These are phyloP conservation scores for Adansonia gregorii DNA, from an alignment of 441 rosid genomes.

Conservation along the genomic window DNA sequence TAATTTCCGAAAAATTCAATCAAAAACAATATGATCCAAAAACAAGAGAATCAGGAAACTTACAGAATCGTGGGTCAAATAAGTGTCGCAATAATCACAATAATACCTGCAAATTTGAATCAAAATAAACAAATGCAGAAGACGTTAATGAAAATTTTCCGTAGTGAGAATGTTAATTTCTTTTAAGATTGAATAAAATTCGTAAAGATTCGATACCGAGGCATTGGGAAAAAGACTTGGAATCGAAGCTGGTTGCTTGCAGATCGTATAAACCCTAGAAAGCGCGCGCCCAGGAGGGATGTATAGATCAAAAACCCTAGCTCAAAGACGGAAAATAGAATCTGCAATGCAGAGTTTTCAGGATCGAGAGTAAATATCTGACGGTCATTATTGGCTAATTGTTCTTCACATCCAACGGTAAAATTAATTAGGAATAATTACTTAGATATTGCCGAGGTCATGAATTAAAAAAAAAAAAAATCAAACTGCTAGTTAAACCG, in stretches of 20 bases:
- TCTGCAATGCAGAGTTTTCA: too few relatives aligned
- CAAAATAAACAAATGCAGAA: not conserved
- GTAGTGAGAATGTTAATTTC: not conserved
- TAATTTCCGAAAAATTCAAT: not conserved
- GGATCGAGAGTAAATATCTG: too few relatives aligned
- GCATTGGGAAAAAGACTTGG: conserved; percentile 32
- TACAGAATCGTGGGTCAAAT: conserved; percentile 97
- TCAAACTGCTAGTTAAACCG: too few relatives aligned
- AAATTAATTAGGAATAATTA: too few relatives aligned
- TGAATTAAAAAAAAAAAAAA: too few relatives aligned
- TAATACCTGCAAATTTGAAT: conserved; percentile 62
- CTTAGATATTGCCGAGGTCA: too few relatives aligned
- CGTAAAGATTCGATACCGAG: conserved; percentile 37
- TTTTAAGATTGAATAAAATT: not conserved
- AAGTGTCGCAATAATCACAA: conserved; percentile 97
- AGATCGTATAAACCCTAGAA: conserved; percentile 15
- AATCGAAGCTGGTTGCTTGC: not conserved
- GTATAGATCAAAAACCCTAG: not conserved
- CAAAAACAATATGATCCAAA: not conserved
- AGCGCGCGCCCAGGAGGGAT: not conserved
- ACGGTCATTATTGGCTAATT: too few relatives aligned
- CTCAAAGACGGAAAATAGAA: not conserved
- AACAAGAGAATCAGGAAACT: conserved; percentile 31
- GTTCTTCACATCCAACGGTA: too few relatives aligned
- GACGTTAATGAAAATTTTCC: not conserved